phyloP scores from a whole-genome alignment of 129 eudicot genomes.

The Silybum marianum region DNA sequence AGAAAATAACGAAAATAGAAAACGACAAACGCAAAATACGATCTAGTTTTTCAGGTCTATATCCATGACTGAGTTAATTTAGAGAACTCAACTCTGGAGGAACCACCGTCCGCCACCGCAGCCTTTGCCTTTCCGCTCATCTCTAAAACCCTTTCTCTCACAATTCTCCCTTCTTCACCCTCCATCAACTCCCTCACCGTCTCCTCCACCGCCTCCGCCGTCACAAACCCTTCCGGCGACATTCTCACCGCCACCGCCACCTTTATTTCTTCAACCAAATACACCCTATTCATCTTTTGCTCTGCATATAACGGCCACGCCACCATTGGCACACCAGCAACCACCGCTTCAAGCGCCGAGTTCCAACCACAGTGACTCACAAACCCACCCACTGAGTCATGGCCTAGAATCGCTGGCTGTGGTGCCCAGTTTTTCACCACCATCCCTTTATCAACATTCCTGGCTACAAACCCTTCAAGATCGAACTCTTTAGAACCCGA shows the following conservation, averaged over 20 bases:
- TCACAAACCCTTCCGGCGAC: conserved; percentile 30
- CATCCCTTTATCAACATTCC: conserved; percentile 49
- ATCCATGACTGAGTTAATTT: conserved; percentile 5
- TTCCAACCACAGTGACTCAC: conserved; percentile 86
- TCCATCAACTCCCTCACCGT: conserved; percentile 17
- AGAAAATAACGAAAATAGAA: no score
- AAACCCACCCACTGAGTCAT: conserved; percentile 69
- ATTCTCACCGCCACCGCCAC: conserved; percentile 47
- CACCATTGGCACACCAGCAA: conserved; percentile 63
- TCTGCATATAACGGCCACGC: conserved; percentile 80
- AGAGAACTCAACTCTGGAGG: conserved; percentile 7
- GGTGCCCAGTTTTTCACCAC: conserved; percentile 73
- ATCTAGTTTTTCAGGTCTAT: not conserved
- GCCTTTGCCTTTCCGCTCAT: conserved; percentile 30
- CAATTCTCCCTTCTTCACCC: conserved; percentile 27
- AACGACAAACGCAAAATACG: no score
- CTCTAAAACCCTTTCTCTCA: conserved; percentile 18
- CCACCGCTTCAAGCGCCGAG: conserved; percentile 60
- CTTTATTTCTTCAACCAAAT: conserved; percentile 56
- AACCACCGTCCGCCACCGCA: conserved; percentile 16
- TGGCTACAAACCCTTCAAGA: conserved; percentile 52
- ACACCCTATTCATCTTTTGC: conserved; percentile 53
- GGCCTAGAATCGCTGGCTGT: conserved; percentile 50
- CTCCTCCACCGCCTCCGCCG: conserved; percentile 12
- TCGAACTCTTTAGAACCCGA: conserved; percentile 39